Conservation (phyloP, 192 early-diverging fungal species). For the Gonapodya sp. region DNA sequence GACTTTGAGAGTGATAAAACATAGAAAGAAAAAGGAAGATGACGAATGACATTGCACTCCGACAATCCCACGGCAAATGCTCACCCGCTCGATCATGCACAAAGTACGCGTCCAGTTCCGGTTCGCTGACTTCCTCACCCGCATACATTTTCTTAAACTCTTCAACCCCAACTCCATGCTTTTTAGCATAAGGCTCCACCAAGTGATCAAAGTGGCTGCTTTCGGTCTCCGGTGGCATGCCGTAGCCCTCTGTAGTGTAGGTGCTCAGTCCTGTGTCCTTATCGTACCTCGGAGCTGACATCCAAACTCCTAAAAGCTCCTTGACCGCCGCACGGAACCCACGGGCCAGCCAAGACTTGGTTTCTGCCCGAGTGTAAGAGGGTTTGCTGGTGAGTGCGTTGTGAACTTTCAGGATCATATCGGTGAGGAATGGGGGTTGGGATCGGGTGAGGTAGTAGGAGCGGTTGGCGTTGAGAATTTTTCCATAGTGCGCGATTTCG, state of each 20-base stretch:
- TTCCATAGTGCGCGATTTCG: slow-evolving; percentile 88
- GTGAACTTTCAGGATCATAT: slow-evolving; percentile 80
- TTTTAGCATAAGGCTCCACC: slow-evolving; percentile 8
- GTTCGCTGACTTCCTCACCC: slow-evolving; percentile 55
- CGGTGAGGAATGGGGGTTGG: slow-evolving; percentile 96
- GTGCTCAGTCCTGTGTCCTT: slow-evolving; percentile 62
- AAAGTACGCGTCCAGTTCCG: slow-evolving; percentile 88
- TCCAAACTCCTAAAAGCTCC: slow-evolving; percentile 92
- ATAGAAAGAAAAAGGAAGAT: not conserved
- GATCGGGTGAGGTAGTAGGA: slow-evolving; percentile 93
- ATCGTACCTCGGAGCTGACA: slow-evolving; percentile 68
- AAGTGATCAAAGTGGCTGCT: slow-evolving; percentile 57
- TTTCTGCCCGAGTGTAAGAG: slow-evolving; percentile 24
- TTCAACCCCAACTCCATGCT: slow-evolving; percentile 38
- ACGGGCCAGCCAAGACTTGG: slow-evolving; percentile 62
- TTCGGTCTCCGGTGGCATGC: slow-evolving; percentile 98
- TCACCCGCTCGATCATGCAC: slow-evolving; percentile 82
- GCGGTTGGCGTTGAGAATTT: slow-evolving; percentile 97
- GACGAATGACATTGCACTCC: slow-evolving; percentile 4
- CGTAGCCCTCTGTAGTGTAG: slow-evolving; percentile 79
- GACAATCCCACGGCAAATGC: slow-evolving; percentile 4
- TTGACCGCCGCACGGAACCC: slow-evolving; percentile 68
- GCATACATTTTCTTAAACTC: slow-evolving; percentile 71
- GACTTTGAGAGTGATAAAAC: slow-evolving; percentile 29
- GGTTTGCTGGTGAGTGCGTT: slow-evolving; percentile 13